A percentile compares a stretch with the other conserved stretches of the same genome.
Conservation (phyloP, 225 moss, liverwort and hornwort species). For the Antitrichia curtipendula region DNA sequence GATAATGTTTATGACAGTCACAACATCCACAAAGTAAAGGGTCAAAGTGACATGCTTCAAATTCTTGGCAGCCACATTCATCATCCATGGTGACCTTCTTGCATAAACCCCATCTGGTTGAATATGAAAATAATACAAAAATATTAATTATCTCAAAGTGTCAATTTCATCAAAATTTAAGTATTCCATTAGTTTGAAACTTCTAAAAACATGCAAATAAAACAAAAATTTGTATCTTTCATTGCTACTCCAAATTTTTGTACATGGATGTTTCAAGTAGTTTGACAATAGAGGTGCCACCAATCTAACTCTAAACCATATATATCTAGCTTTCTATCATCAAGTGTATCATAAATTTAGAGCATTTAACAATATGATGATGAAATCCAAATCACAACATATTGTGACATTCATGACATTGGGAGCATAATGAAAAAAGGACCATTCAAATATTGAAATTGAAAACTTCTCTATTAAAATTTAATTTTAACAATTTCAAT, state of each 20-base stretch:
- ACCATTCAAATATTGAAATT: background rate
- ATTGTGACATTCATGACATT: background rate
- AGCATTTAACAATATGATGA: background rate
- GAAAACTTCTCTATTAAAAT: background rate
- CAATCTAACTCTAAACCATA: background rate
- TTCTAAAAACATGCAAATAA: too few relatives aligned
- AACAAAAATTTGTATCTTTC: too few relatives aligned
- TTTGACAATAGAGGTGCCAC: background rate
- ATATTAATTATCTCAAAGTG: background rate
- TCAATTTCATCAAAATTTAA: background rate
- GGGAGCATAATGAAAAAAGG: background rate
- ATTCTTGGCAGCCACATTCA: too few relatives aligned
- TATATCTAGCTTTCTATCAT: background rate
- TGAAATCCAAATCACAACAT: background rate
- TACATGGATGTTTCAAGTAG: too few relatives aligned
- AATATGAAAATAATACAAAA: background rate
- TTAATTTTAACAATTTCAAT: background rate
- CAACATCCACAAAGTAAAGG: too few relatives aligned
- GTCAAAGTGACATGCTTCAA: too few relatives aligned
- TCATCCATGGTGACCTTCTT: too few relatives aligned
- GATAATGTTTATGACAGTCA: too few relatives aligned
- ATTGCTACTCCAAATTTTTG: too few relatives aligned
- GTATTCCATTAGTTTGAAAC: background rate
- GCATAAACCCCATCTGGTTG: background rate
- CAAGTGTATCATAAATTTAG: background rate